Conservation (phyloP, 129 eudicot genomes). For the Gnaphalium uliginosum region DNA sequence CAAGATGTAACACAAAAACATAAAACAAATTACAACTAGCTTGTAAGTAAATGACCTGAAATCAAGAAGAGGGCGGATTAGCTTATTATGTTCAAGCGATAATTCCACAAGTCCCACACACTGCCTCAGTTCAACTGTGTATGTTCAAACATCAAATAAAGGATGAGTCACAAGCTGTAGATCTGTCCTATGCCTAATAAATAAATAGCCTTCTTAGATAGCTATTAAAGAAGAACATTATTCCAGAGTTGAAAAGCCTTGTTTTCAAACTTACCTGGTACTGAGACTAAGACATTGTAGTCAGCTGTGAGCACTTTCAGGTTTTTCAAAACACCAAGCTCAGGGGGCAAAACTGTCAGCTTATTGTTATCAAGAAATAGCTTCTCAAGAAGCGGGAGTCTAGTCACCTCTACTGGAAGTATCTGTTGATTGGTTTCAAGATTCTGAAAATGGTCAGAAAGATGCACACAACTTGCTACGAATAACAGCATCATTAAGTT, state of each 20-base stretch:
- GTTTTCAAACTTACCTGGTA: constrained; percentile 64
- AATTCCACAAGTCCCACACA: constrained; percentile 92
- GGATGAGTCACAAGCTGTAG: constrained; percentile 13
- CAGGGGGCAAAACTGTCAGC: constrained; percentile 80
- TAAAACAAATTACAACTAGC: constrained; percentile 9
- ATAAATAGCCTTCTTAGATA: background rate
- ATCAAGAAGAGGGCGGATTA: constrained; percentile 95
- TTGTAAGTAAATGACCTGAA: constrained; percentile 58
- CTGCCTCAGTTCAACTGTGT: constrained; percentile 85
- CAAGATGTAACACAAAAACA: background rate
- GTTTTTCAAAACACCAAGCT: constrained; percentile 80
- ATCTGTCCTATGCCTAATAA: background rate
- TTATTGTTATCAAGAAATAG: constrained; percentile 87
- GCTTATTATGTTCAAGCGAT: constrained; percentile 98
- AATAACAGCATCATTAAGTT: constrained; percentile 7
- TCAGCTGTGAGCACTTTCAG: constrained; percentile 88
- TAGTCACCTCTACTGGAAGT: constrained; percentile 86
- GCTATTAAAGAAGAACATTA: background rate
- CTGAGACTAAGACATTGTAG: constrained; percentile 81
- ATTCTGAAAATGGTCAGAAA: background rate
- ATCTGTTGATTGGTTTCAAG: constrained; percentile 47
- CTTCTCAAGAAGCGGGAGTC: constrained; percentile 83
- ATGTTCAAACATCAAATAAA: constrained; percentile 20
- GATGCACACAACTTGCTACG: background rate
- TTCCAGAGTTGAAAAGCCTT: background rate